A percentile compares a stretch with the other conserved stretches of the same genome.
These are phyloP conservation scores for Solanum ossicruentum DNA, from an alignment of 257 asterid species.

Conservation along the genomic window DNA sequence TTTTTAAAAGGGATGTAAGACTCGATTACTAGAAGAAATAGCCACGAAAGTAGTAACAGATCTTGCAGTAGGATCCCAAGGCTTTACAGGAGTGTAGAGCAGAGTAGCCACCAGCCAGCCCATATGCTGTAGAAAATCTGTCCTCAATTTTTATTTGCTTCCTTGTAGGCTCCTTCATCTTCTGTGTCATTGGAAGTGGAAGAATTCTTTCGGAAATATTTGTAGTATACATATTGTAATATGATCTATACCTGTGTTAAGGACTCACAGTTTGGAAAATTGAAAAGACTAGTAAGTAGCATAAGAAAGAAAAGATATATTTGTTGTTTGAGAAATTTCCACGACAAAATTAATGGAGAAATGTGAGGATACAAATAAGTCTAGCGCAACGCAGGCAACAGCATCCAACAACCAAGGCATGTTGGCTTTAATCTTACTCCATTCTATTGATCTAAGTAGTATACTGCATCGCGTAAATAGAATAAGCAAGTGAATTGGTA, in stretches of 20 bases:
- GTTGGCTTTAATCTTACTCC: slow-evolving; percentile 68
- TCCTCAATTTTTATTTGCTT: slow-evolving; percentile 1
- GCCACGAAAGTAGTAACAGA: neutral
- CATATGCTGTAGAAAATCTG: slow-evolving; percentile 1
- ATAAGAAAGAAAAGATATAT: neutral
- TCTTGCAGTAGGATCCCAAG: neutral
- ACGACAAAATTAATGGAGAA: neutral
- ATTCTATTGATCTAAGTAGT: slow-evolving; percentile 57
- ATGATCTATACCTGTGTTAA: slow-evolving; percentile 51
- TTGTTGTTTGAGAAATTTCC: neutral
- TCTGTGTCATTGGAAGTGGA: neutral
- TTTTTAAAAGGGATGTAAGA: neutral
- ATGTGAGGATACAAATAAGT: slow-evolving; percentile 72
- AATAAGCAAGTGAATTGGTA: neutral
- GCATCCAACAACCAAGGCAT: slow-evolving; percentile 97
- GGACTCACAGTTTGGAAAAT: neutral
- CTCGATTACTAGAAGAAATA: neutral
- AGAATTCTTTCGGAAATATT: slow-evolving; percentile 20
- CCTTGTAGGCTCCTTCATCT: slow-evolving; percentile 11
- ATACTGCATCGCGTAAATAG: slow-evolving; percentile 40
- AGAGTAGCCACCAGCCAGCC: neutral
- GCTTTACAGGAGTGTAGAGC: neutral
- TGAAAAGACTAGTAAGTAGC: neutral
- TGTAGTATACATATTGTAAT: slow-evolving; percentile 66
- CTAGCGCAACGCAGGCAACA: slow-evolving; percentile 65